These are phyloP conservation scores for Eimeria praecox DNA, from an alignment of 169 alveolate genomes.

Conservation along the genomic window DNA sequence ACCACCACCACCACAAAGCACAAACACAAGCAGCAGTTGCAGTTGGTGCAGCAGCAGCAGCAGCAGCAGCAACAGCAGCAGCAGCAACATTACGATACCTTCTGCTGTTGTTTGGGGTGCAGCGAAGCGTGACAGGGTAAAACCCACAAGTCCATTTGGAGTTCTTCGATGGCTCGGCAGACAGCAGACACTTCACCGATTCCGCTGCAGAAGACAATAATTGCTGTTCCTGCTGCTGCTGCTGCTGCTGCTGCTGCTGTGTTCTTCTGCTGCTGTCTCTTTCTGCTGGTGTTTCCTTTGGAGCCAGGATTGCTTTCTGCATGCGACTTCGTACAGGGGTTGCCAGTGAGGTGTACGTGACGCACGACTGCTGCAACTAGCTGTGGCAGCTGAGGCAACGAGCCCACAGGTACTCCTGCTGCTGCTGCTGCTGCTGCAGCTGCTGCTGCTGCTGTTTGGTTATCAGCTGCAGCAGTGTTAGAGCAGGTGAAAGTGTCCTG, in stretches of 20 bases:
- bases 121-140: constrained; percentile 97
- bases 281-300: not conserved
- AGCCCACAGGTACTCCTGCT: constrained; percentile 26
- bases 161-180: constrained; percentile 86
- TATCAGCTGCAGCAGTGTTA: not conserved
- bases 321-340: constrained; percentile 40
- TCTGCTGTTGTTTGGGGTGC: constrained; percentile 96
- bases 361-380: constrained; percentile 67
- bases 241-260: constrained; percentile 36
- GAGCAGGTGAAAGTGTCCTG: constrained; percentile 26
- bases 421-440: constrained; percentile 52
- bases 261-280: constrained; percentile 1
- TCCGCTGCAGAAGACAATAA: constrained; percentile 97
- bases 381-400: constrained; percentile 67
- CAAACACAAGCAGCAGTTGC: not conserved
- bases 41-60: not conserved
- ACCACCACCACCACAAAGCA: not conserved
- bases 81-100: constrained; percentile 89
- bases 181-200: constrained; percentile 93
- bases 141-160: constrained; percentile 91
- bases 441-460: constrained; percentile 17
- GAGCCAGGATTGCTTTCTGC: not conserved
- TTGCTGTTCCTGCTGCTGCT: constrained; percentile 90
- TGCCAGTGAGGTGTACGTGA: constrained; percentile 85
- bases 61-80: constrained; percentile 40